Conservation (phyloP, 306 rosid genomes). For the Senna tora region DNA sequence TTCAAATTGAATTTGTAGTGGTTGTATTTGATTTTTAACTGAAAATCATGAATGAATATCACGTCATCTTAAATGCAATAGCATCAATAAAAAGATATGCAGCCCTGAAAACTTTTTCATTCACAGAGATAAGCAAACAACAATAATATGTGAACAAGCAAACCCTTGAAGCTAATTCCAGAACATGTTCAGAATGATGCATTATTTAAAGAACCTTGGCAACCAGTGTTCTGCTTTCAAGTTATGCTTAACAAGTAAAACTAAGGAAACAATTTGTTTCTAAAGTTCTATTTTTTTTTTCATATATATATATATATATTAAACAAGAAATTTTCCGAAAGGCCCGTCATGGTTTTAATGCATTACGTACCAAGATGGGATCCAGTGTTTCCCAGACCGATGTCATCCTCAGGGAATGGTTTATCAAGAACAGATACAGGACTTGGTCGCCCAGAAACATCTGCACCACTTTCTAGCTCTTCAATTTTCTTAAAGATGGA, state of each 20-base stretch:
- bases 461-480: conserved; percentile 50
- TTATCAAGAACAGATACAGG: conserved; percentile 88
- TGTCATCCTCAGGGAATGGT: conserved; percentile 64
- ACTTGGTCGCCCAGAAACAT: conserved; percentile 74
- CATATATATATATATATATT: too few relatives aligned
- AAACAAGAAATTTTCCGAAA: conserved; percentile 20
- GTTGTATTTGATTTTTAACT: conserved; percentile 56
- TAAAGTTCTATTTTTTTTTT: neutral
- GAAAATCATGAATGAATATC: conserved; percentile 47
- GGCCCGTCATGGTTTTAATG: neutral
- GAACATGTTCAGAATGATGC: neutral
- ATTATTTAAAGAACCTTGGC: neutral
- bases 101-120: neutral
- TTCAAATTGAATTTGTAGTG: conserved; percentile 70
- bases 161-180: neutral
- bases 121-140: neutral
- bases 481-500: conserved; percentile 45
- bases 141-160: neutral
- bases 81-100: conserved; percentile 19
- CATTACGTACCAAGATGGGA: conserved; percentile 53
- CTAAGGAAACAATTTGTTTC: conserved; percentile 7
- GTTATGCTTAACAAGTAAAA: conserved; percentile 12
- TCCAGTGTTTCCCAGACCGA: conserved; percentile 48
- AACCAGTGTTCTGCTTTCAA: neutral
- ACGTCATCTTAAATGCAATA: conserved; percentile 26